Percentiles rank a stretch among this genome's conserved stretches.
Evolutionary conservation across 768 basidiomycete genomes (phyloP).

Genomic region (Leccinum barrowsii): DNA sequence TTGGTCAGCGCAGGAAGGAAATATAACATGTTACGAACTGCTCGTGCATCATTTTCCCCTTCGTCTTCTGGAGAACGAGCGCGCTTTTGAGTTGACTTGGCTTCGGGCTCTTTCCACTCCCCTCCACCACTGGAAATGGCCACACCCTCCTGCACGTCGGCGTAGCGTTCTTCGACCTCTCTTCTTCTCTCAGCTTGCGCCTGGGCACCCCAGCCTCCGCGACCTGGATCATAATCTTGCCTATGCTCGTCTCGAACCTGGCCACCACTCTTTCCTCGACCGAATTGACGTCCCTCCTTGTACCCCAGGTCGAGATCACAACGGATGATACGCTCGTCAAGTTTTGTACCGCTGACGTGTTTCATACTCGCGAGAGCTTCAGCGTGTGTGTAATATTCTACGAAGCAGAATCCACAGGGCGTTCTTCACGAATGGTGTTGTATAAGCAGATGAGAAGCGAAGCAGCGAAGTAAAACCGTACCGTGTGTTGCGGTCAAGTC

Average conservation of each 20-base stretch:
- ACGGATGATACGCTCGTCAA: conserved; percentile 97
- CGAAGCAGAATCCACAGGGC: conserved; percentile 94
- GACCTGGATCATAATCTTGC: conserved; percentile 94
- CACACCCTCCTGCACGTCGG: conserved; percentile 73
- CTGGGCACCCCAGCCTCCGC: conserved; percentile 93
- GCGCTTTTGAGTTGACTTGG: conserved; percentile 52
- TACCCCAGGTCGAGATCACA: conserved; percentile 98
- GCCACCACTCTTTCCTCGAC: conserved; percentile 94
- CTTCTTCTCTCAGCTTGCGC: conserved; percentile 76
- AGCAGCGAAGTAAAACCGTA: conserved; percentile 28
- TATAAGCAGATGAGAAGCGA: conserved; percentile 4
- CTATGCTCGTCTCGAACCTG: conserved; percentile 96
- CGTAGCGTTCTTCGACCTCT: conserved; percentile 85
- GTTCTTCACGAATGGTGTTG: conserved; percentile 47
- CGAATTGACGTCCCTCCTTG: conserved; percentile 95
- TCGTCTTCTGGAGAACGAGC: conserved; percentile 79
- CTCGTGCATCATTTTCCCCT: conserved; percentile 48
- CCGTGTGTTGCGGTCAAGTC: conserved; percentile 87
- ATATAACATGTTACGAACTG: conserved; percentile 39
- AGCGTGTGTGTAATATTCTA: conserved; percentile 91
- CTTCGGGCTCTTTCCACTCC: conserved; percentile 76
- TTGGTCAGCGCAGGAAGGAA: conserved; percentile 4
- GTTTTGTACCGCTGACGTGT: conserved; percentile 95
- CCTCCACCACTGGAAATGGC: conserved; percentile 82
- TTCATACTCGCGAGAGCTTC: conserved; percentile 92